These are phyloP conservation scores for Cadophora luteo-olivacea DNA, from an alignment of 2,329 filamentous ascomycete genomes.

Conservation along the genomic window DNA sequence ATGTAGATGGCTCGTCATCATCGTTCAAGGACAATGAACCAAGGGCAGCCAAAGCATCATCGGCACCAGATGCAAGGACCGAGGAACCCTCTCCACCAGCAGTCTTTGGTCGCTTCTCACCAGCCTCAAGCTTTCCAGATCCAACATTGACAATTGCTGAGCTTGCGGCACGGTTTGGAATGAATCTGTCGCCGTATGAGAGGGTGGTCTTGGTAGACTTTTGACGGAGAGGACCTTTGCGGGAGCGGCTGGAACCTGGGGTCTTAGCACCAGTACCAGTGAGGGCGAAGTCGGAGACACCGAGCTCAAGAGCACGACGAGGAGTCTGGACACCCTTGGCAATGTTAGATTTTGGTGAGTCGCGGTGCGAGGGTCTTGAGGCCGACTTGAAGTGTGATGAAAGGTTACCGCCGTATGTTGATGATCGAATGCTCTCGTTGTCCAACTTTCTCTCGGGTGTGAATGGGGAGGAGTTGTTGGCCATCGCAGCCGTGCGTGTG, in stretches of 20 bases:
- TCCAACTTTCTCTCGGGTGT: slow-evolving; percentile 69
- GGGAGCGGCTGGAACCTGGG: slow-evolving; percentile 61
- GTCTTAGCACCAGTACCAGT: slow-evolving; percentile 81
- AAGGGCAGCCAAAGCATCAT: slow-evolving; percentile 80
- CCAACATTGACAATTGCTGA: slow-evolving; percentile 84
- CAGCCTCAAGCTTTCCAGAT: slow-evolving; percentile 79
- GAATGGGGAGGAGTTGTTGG: slow-evolving; percentile 73
- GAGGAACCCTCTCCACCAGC: slow-evolving; percentile 74
- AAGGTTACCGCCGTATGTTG: slow-evolving; percentile 81
- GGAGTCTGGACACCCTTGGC: slow-evolving; percentile 76
- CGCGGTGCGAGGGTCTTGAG: slow-evolving; percentile 72
- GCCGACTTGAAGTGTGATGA: slow-evolving; percentile 77
- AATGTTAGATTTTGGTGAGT: slow-evolving; percentile 98
- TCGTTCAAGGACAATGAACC: slow-evolving; percentile 79
- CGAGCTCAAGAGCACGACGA: slow-evolving; percentile 82
- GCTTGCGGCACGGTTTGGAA: slow-evolving; percentile 90
- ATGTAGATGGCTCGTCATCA: slow-evolving; percentile 70
- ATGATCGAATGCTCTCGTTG: slow-evolving; percentile 61
- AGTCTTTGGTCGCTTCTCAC: slow-evolving; percentile 76
- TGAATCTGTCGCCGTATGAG: slow-evolving; percentile 89
- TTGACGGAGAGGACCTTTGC: slow-evolving; percentile 59
- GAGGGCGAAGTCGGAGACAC: slow-evolving; percentile 90
- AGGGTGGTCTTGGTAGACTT: slow-evolving; percentile 77
- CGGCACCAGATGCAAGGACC: slow-evolving; percentile 72
- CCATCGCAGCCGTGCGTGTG: slow-evolving; percentile 59